These are phyloP conservation scores for Eutypella sp. DNA, from an alignment of 2,329 filamentous ascomycete species.

Conservation along the genomic window DNA sequence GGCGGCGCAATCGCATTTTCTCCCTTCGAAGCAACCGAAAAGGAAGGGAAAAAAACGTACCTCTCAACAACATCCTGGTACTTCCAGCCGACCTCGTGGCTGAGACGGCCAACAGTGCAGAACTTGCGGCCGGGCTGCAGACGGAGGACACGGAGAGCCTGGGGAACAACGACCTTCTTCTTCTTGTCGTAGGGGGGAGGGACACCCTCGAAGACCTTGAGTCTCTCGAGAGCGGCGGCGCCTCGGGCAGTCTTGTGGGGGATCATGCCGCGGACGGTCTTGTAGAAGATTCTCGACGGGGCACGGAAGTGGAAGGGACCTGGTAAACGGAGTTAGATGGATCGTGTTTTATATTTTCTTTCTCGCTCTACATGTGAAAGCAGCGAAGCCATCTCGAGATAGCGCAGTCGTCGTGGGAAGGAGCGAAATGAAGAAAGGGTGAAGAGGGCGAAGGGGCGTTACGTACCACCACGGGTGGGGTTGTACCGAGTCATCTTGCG, in stretches of 20 bases:
- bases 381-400: too few species aligned
- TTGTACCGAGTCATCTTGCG: constrained; percentile 99
- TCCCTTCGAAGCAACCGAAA: too few species aligned
- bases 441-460: constrained; percentile 11
- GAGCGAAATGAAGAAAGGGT: background rate
- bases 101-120: constrained; percentile 97
- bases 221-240: constrained; percentile 91
- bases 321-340: constrained; percentile 36
- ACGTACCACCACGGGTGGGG: constrained; percentile 93
- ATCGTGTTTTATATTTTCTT: background rate
- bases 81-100: constrained; percentile 99
- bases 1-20: too few species aligned
- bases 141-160: constrained; percentile 92
- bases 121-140: constrained; percentile 99
- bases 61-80: constrained; percentile 99
- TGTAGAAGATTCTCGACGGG: constrained; percentile 99
- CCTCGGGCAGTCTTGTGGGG: constrained; percentile 99
- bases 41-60: constrained; percentile 54
- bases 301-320: constrained; percentile 99
- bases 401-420: constrained; percentile 6
- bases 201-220: constrained; percentile 99
- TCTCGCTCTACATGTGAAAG: too few species aligned
- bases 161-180: constrained; percentile 99
- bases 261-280: constrained; percentile 99
- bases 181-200: constrained; percentile 99